Percentiles rank a stretch among this genome's conserved stretches.
Conservation (phyloP, 2,329 filamentous ascomycete species). For the Diaporthe vaccinii region DNA sequence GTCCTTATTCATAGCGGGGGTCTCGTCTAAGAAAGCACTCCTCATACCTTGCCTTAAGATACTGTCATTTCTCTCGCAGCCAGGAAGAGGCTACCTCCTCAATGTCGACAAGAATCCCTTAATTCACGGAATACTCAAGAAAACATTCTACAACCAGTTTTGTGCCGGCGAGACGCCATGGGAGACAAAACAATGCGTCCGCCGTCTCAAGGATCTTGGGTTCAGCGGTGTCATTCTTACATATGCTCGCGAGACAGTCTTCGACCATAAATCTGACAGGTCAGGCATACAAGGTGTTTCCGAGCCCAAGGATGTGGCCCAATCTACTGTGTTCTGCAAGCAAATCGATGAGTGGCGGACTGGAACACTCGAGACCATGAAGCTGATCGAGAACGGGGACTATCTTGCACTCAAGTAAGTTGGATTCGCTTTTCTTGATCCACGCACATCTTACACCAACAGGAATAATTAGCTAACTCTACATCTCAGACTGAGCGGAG, state of each 20-base stretch:
- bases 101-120: conserved; percentile 65
- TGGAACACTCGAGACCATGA: conserved; percentile 50
- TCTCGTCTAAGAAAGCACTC: conserved; percentile 60
- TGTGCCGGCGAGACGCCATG: conserved; percentile 64
- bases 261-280: conserved; percentile 52
- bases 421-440: background rate
- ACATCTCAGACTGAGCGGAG: conserved; percentile 55
- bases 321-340: conserved; percentile 44
- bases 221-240: conserved; percentile 70
- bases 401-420: conserved; percentile 56
- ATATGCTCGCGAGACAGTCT: conserved; percentile 61
- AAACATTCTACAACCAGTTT: conserved; percentile 68
- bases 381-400: conserved; percentile 52
- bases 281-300: conserved; percentile 42
- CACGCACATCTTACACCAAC: too few relatives aligned
- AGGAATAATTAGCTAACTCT: background rate
- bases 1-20: conserved; percentile 58
- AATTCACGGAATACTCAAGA: conserved; percentile 60
- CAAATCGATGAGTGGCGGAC: conserved; percentile 55
- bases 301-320: background rate
- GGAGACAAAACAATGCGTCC: conserved; percentile 56
- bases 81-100: conserved; percentile 50
- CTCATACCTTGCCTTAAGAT: conserved; percentile 54
- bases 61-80: conserved; percentile 55
- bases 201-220: conserved; percentile 61